Conservation (phyloP, 352 stramenopile species). For the Phytopythium aichiense region DNA sequence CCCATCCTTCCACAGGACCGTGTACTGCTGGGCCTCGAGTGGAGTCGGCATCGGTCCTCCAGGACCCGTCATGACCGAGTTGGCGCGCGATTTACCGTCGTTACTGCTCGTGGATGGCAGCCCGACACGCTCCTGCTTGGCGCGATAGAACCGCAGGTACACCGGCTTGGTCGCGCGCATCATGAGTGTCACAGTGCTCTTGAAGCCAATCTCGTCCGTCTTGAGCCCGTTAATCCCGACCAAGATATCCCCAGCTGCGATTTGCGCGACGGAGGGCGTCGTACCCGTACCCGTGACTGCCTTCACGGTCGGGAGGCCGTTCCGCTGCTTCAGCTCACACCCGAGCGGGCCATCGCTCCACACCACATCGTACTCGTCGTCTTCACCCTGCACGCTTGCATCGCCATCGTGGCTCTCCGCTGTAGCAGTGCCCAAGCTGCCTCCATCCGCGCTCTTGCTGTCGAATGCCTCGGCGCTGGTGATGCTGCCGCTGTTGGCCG, state of each 20-base stretch:
- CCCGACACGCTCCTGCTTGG: constrained; percentile 12
- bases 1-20: constrained; percentile 68
- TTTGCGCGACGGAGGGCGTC: constrained; percentile 64
- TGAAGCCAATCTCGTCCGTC: constrained; percentile 78
- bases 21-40: constrained; percentile 55
- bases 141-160: constrained; percentile 60
- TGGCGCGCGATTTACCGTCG: constrained; percentile 13
- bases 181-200: constrained; percentile 68
- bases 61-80: background rate
- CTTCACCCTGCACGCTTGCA: background rate
- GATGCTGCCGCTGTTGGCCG: constrained; percentile 9
- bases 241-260: constrained; percentile 60
- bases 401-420: constrained; percentile 7
- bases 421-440: background rate
- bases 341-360: constrained; percentile 70
- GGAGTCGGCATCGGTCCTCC: constrained; percentile 10
- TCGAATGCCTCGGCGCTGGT: constrained; percentile 6
- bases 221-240: constrained; percentile 67
- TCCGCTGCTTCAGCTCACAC: constrained; percentile 70
- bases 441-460: constrained; percentile 13
- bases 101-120: constrained; percentile 15
- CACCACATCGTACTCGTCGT: constrained; percentile 68
- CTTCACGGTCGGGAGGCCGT: constrained; percentile 65
- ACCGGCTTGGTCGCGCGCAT: constrained; percentile 74
- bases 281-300: constrained; percentile 53